These are phyloP conservation scores for Kodamaea lidongshanica DNA, from an alignment of 805 yeast genomes.

Conservation along the genomic window DNA sequence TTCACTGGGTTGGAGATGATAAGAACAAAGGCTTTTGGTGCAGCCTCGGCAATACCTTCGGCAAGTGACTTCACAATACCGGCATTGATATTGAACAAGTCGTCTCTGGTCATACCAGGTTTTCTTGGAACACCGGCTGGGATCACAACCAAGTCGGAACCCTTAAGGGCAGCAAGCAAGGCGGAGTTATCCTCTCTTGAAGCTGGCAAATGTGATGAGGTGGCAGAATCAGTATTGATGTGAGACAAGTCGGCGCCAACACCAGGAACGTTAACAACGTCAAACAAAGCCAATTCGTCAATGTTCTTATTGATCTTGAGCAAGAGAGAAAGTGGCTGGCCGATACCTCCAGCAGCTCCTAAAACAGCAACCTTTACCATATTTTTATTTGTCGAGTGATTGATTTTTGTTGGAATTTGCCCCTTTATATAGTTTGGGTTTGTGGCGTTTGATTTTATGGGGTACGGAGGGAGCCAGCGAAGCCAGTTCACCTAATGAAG, in stretches of 20 bases:
- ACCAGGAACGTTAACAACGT: conserved; percentile 79
- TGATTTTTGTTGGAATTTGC: no score
- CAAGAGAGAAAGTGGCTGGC: conserved; percentile 83
- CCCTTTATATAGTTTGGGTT: no score
- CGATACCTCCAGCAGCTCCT: conserved; percentile 95
- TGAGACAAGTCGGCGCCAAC: conserved; percentile 86
- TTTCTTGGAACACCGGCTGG: conserved; percentile 93
- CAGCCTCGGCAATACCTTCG: conserved; percentile 62
- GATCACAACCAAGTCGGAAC: conserved; percentile 45
- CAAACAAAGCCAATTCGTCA: conserved; percentile 68
- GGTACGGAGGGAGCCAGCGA: no score
- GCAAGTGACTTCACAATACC: conserved; percentile 71
- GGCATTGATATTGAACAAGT: conserved; percentile 77
- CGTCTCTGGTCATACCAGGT: conserved; percentile 94
- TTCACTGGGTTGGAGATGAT: conserved; percentile 92
- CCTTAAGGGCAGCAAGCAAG: conserved; percentile 40
- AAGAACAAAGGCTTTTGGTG: conserved; percentile 72
- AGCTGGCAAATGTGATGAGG: conserved; percentile 56
- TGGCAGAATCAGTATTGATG: conserved; percentile 62
- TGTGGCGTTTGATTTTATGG: no score
- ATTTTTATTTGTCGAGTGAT: no score
- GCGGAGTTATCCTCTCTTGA: conserved; percentile 43
- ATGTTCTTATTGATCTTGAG: conserved; percentile 63
- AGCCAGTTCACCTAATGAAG: no score
- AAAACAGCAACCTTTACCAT: conserved; percentile 73